phyloP scores from a whole-genome alignment of 139 green algal genomes.

The Coccomyxa sp. region DNA sequence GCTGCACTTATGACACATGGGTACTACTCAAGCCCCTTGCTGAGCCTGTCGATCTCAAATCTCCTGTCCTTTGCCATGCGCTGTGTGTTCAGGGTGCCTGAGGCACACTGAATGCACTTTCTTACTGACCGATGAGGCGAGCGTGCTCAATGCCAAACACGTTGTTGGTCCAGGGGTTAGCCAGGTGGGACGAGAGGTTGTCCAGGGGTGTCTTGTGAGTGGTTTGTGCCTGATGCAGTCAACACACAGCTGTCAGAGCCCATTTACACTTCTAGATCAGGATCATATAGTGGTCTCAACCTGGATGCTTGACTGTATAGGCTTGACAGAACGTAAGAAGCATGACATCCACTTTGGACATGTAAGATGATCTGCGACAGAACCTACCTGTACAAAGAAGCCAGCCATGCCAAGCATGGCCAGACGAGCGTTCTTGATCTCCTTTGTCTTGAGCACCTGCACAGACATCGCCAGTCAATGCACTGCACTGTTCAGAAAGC shows the following conservation, averaged over 20 bases:
- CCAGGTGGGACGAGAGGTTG: conserved; percentile 28
- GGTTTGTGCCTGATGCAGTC: conserved; percentile 17
- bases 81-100: too few species aligned
- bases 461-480: background rate
- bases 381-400: conserved; percentile 36
- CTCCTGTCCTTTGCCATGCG: too few species aligned
- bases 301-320: too few species aligned
- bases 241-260: too few species aligned
- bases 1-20: too few species aligned
- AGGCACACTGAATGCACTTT: background rate
- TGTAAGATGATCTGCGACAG: too few species aligned
- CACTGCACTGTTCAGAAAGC: too few species aligned
- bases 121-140: background rate
- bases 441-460: conserved; percentile 18
- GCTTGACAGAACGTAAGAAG: too few species aligned
- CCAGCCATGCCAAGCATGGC: conserved; percentile 54
- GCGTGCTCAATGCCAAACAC: conserved; percentile 3
- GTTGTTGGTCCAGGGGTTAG: background rate
- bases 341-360: too few species aligned
- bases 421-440: conserved; percentile 34
- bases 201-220: conserved; percentile 56
- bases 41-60: background rate
- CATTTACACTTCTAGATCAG: too few species aligned
- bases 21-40: background rate
- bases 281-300: too few species aligned